phyloP scores from a whole-genome alignment of 202 grass and related monocot genomes.

The Panicum hallii region DNA sequence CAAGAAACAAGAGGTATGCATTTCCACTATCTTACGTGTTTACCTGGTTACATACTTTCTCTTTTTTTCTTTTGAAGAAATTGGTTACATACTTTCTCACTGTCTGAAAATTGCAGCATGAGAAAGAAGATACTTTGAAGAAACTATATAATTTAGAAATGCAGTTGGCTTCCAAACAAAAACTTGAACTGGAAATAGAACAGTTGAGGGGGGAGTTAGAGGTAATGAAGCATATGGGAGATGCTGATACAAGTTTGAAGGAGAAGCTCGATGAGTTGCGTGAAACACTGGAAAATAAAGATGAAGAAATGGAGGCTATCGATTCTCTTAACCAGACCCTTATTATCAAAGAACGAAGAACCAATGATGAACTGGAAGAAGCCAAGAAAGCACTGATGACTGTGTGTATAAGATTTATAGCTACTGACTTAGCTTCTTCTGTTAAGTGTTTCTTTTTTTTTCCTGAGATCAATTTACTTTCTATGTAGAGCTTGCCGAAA shows the following conservation, averaged over 20 bases:
- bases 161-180: constrained; percentile 48
- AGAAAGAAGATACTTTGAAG: constrained; percentile 45
- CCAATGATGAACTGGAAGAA: constrained; percentile 47
- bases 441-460: constrained; percentile 8
- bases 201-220: constrained; percentile 50
- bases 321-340: constrained; percentile 45
- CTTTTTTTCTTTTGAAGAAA: no score
- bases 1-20: constrained; percentile 48
- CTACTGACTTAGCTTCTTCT: constrained; percentile 23
- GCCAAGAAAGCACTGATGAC: constrained; percentile 44
- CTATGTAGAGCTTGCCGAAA: constrained; percentile 57
- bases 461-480: constrained; percentile 12
- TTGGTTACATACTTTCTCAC: neutral
- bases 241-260: constrained; percentile 27
- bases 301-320: constrained; percentile 4
- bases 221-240: constrained; percentile 46
- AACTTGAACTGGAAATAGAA: constrained; percentile 60
- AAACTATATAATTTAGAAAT: constrained; percentile 35
- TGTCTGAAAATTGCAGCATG: constrained; percentile 37
- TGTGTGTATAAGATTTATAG: constrained; percentile 21
- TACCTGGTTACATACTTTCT: neutral
- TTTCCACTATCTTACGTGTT: constrained; percentile 6
- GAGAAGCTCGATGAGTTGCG: constrained; percentile 20
- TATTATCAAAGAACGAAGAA: constrained; percentile 43
- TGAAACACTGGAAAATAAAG: constrained; percentile 37